Evolutionary conservation across 2,329 filamentous ascomycete genomes (phyloP).

Genomic region (Alternaria postmessia): DNA sequence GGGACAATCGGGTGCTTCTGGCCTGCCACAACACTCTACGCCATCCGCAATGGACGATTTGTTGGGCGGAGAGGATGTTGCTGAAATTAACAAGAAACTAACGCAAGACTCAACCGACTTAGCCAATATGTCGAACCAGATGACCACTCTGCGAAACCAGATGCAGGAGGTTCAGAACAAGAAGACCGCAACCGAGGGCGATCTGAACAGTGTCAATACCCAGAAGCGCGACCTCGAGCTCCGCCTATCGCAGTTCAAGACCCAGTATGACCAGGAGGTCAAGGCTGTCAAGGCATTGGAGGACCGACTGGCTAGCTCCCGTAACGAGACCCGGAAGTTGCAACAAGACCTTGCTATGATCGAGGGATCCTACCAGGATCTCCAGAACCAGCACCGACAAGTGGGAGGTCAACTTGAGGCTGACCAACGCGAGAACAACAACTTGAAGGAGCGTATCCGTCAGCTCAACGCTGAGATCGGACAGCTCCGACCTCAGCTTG

Average conservation of each 20-base stretch:
- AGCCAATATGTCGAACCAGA: conserved; percentile 95
- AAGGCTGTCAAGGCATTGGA: conserved; percentile 85
- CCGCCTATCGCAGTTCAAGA: conserved; percentile 82
- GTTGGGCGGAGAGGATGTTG: conserved; percentile 82
- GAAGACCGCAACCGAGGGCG: conserved; percentile 78
- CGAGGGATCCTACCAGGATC: conserved; percentile 80
- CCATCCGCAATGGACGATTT: conserved; percentile 77
- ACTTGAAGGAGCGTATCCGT: conserved; percentile 85
- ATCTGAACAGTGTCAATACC: conserved; percentile 79
- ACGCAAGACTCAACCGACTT: conserved; percentile 90
- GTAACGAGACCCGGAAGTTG: conserved; percentile 82
- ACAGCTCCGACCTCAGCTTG: conserved; percentile 86
- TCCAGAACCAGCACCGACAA: conserved; percentile 83
- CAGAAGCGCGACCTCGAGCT: conserved; percentile 95
- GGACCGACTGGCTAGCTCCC: conserved; percentile 78
- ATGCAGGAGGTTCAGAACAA: conserved; percentile 93
- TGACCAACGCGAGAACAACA: conserved; percentile 88
- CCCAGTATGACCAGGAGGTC: conserved; percentile 92
- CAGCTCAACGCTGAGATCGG: conserved; percentile 82
- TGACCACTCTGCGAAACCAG: conserved; percentile 87
- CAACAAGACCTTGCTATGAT: conserved; percentile 84
- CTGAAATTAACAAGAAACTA: conserved; percentile 85
- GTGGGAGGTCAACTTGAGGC: conserved; percentile 76
- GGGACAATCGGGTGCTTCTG: conserved; percentile 63
- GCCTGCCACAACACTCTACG: conserved; percentile 50